A percentile compares a stretch with the other conserved stretches of the same genome.
phyloP scores from a whole-genome alignment of 78 protist species.

The Neovahlkampfia damariscottae region DNA sequence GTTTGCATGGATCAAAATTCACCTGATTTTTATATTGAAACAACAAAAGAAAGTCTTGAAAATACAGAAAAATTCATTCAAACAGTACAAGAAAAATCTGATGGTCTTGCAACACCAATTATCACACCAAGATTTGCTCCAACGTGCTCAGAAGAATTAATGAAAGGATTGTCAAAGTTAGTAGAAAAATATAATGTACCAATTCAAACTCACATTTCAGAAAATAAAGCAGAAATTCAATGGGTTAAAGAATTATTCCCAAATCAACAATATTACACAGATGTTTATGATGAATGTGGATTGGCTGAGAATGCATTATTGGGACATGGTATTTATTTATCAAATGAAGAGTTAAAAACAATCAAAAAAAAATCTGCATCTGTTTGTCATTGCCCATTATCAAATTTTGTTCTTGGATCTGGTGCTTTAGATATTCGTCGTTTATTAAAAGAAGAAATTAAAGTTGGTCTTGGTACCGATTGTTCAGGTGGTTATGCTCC shows the following conservation, averaged over 20 bases:
- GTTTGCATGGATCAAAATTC: conserved; percentile 64
- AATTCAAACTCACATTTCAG: not conserved
- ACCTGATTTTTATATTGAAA: conserved; percentile 69
- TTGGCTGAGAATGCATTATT: conserved; percentile 44
- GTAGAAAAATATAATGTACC: not conserved
- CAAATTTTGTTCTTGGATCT: conserved; percentile 37
- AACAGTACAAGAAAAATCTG: not conserved
- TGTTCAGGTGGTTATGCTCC: conserved; percentile 56
- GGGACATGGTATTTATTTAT: conserved; percentile 64
- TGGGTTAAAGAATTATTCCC: conserved; percentile 16
- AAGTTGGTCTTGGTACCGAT: conserved; percentile 75
- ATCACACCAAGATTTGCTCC: not conserved
- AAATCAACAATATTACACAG: conserved; percentile 29
- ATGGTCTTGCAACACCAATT: not conserved
- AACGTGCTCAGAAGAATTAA: not conserved
- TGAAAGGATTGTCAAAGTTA: not conserved
- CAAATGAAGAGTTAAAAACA: conserved; percentile 24
- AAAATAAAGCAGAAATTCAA: not conserved
- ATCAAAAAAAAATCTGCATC: conserved; percentile 11
- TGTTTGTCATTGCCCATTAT: conserved; percentile 63
- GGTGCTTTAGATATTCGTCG: conserved; percentile 41
- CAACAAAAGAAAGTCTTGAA: conserved; percentile 28
- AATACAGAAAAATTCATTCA: conserved; percentile 31
- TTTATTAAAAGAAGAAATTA: conserved; percentile 7
- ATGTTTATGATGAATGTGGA: conserved; percentile 46